phyloP scores from a whole-genome alignment of 805 yeast genomes.

The Middelhovenomyces tepae region DNA sequence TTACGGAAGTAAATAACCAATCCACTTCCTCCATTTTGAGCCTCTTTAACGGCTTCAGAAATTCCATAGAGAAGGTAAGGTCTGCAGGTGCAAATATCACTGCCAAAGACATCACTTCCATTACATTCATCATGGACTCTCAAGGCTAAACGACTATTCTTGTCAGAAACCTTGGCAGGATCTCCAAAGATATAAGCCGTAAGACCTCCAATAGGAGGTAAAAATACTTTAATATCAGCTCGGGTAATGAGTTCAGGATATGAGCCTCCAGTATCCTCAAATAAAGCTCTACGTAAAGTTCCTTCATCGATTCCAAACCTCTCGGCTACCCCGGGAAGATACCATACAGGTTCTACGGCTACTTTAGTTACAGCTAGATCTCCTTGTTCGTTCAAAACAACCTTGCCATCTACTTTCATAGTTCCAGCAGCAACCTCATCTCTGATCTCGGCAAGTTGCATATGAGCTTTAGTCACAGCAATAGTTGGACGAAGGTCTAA shows the following conservation, averaged over 20 bases:
- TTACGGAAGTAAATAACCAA: slow-evolving; percentile 57
- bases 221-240: slow-evolving; percentile 55
- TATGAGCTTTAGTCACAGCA: slow-evolving; percentile 57
- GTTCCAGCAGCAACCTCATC: slow-evolving; percentile 48
- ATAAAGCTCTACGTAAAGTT: slow-evolving; percentile 49
- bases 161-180: slow-evolving; percentile 45
- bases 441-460: slow-evolving; percentile 50
- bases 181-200: slow-evolving; percentile 62
- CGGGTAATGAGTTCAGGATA: slow-evolving; percentile 61
- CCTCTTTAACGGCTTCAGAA: slow-evolving; percentile 59
- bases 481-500: slow-evolving; percentile 57
- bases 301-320: slow-evolving; percentile 49
- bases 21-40: slow-evolving; percentile 59
- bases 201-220: slow-evolving; percentile 63
- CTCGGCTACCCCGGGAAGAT: slow-evolving; percentile 59
- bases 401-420: slow-evolving; percentile 48
- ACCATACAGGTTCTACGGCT: slow-evolving; percentile 67
- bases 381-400: slow-evolving; percentile 51
- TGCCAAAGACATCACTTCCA: slow-evolving; percentile 61
- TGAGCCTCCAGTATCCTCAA: slow-evolving; percentile 64
- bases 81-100: slow-evolving; percentile 63
- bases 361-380: slow-evolving; percentile 55
- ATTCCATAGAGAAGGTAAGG: slow-evolving; percentile 60
- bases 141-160: slow-evolving; percentile 42
- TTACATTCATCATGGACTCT: slow-evolving; percentile 65